Conservation (phyloP, 768 basidiomycete species). For the Suillus sp. region DNA sequence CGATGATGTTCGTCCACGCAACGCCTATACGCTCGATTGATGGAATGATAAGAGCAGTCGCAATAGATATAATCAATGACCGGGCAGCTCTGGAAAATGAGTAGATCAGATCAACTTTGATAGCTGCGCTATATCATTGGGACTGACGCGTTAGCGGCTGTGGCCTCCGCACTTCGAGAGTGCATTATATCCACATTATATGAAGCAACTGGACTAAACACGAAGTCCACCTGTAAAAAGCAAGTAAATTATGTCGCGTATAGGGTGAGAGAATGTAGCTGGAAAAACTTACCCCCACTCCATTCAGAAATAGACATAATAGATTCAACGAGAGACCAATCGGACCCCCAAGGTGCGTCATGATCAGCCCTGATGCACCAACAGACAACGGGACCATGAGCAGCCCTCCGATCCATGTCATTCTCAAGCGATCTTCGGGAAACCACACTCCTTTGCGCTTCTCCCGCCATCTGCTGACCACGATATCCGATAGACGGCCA, state of each 20-base stretch:
- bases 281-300: constrained; percentile 50
- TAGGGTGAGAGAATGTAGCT: background rate
- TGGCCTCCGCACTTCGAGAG: constrained; percentile 11
- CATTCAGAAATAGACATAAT: constrained; percentile 56
- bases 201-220: no score
- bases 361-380: no score
- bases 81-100: background rate
- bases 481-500: no score
- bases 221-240: background rate
- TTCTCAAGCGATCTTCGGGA: no score
- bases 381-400: no score
- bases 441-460: no score
- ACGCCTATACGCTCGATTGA: constrained; percentile 32
- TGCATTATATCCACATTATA: no score
- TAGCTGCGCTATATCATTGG: background rate
- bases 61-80: constrained; percentile 25
- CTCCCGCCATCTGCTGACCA: no score
- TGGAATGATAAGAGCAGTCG: constrained; percentile 51
- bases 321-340: constrained; percentile 44
- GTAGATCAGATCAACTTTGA: background rate
- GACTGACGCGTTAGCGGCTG: constrained; percentile 53
- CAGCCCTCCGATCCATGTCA: no score
- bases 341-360: no score
- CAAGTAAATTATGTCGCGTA: background rate
- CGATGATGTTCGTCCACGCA: no score